Conservation (phyloP, 73 alveolate species). For the Tetrahymena malaccensis region DNA sequence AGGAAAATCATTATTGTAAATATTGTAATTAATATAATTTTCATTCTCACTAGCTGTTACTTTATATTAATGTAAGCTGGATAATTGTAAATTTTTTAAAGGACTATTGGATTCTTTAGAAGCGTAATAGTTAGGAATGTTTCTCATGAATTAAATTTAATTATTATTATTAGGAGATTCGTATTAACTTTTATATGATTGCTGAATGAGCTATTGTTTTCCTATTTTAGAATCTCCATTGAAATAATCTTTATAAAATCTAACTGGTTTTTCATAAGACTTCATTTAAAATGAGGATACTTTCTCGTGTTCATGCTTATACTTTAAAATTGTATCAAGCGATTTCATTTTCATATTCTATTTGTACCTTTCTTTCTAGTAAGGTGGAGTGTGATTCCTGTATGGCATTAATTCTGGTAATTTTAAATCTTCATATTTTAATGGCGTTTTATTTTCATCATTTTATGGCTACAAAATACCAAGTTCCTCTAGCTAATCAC, state of each 20-base stretch:
- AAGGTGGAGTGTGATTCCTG: background rate
- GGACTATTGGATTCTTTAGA: background rate
- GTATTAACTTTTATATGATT: background rate
- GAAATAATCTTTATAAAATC: background rate
- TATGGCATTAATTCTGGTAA: background rate
- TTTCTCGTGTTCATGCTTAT: background rate
- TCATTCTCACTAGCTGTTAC: background rate
- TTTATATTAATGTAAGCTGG: background rate
- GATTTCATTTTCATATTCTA: background rate
- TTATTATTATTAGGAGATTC: background rate
- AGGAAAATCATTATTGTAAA: background rate
- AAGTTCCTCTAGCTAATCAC: background rate
- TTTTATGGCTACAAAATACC: background rate
- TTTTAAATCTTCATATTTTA: background rate
- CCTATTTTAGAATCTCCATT: background rate
- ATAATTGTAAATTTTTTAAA: background rate
- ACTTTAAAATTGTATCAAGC: background rate
- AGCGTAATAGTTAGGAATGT: background rate
- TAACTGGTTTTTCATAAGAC: background rate
- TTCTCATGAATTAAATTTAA: background rate
- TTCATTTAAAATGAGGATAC: background rate
- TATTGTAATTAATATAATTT: background rate
- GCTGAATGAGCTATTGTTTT: background rate
- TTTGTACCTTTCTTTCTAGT: background rate
- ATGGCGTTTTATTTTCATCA: background rate